Base-by-base conservation (phyloP, 1,139 yeast species). In the Zygosaccharomyces pseudobailii region DNA sequence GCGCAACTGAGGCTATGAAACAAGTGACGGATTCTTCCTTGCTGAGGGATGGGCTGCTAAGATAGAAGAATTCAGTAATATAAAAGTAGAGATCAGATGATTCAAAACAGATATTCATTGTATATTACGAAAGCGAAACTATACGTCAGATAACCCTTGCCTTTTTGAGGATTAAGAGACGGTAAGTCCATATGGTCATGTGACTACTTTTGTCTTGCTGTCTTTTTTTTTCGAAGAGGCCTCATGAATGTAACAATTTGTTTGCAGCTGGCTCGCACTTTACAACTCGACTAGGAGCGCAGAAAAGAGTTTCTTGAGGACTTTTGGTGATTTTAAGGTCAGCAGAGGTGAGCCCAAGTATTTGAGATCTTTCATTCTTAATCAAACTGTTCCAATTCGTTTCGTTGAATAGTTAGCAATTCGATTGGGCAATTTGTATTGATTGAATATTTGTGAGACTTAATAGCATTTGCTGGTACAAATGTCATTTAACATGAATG, bases 391-490 rank as follows among this genome's bases (percentile, higher is more conserved):
- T 38, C 23, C 35, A 27, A 38, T 38, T 38, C 34, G 24, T 38
- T 33, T 38, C 17, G 17, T 38, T 30, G 13, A 19, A n/a, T 9
- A n/a, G 19, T 30, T 10, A 30, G 4, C 19, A 30, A 5, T 30
- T 9, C 19, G 13, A 9, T 30, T 30, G 19, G 13, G 5, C 33
- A n/a, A 9, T 30, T 30, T n/a, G 33, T 19, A 30, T 30, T 30
- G 33, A 30, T 30, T 4, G 30, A 13, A 13, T 13, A 22, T 36
- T 38, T 20, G 27, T 21, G 34, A 38, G 41, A 20, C 32, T 19
- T 10, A n/a, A 25, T 38, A 38, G 34, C 41, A 38, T 38, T 38
- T 38, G 41, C 41, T 38, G 41, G 41, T 20, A 38, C 41, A 38
- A 38, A 38, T 38, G 41, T 38, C 41, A 38, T 38, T 27, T 28